Evolutionary conservation across 352 stramenopile species (phyloP).

Genomic region (Phytopythium litorale): DNA sequence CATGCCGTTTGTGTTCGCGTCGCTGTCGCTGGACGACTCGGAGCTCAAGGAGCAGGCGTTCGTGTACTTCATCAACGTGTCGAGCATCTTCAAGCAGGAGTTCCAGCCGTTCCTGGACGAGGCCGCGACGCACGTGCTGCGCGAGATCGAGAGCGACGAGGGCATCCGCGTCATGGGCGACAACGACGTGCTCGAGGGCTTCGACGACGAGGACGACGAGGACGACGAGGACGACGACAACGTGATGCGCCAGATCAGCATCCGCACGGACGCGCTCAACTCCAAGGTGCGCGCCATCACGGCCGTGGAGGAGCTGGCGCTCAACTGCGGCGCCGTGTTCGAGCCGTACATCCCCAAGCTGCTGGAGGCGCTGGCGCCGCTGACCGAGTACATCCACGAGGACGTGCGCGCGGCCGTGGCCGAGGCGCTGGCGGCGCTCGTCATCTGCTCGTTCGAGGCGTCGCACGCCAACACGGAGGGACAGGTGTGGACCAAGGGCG

Average conservation of each 20-base stretch:
- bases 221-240: constrained; percentile 73
- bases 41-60: constrained; percentile 98
- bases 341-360: constrained; percentile 85
- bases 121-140: constrained; percentile 62
- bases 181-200: constrained; percentile 60
- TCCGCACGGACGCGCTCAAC: constrained; percentile 83
- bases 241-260: constrained; percentile 77
- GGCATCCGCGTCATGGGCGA: constrained; percentile 69
- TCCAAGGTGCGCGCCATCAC: constrained; percentile 80
- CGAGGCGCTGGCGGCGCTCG: constrained; percentile 72
- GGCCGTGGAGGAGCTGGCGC: constrained; percentile 78
- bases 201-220: constrained; percentile 80
- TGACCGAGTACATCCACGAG: constrained; percentile 87
- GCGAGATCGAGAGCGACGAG: constrained; percentile 73
- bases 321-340: constrained; percentile 77
- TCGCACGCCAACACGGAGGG: constrained; percentile 74
- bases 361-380: constrained; percentile 67
- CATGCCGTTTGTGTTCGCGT: constrained; percentile 94
- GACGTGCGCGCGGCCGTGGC: constrained; percentile 78
- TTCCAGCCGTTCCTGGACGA: constrained; percentile 92
- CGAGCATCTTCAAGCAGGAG: constrained; percentile 97
- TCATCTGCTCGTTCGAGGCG: constrained; percentile 84
- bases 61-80: constrained; percentile 97
- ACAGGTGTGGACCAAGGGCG: constrained; percentile 83
- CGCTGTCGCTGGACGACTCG: constrained; percentile 91